Evolutionary conservation across 768 basidiomycete species (phyloP).

Genomic region (Tulasnella sp.): DNA sequence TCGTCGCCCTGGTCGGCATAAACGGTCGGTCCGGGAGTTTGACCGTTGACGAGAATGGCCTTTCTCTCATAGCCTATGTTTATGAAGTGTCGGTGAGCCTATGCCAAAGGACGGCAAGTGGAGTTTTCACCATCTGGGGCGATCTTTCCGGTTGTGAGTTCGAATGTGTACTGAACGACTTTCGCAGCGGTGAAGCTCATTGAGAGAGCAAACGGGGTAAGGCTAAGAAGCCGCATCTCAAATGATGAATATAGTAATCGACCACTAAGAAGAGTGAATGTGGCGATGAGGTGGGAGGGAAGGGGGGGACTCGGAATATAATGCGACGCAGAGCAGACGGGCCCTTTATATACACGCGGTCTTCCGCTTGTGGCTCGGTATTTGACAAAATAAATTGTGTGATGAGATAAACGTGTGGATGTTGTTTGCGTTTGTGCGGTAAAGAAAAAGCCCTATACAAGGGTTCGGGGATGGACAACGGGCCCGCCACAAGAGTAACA

Average conservation of each 20-base stretch:
- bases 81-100: no score
- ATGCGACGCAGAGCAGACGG: no score
- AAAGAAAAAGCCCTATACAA: neutral
- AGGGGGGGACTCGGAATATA: neutral
- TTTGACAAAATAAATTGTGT: neutral
- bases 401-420: neutral
- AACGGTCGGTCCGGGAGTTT: neutral
- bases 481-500: no score
- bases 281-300: neutral
- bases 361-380: neutral
- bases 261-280: neutral
- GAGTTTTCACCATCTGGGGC: constrained; percentile 2
- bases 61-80: neutral
- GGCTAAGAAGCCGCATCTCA: neutral
- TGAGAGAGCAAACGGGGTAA: neutral
- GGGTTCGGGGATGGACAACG: neutral
- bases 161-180: neutral
- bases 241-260: neutral
- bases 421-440: neutral
- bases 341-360: neutral
- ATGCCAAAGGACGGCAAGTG: neutral
- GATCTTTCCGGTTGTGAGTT: neutral
- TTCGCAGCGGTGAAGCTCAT: neutral
- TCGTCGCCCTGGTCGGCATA: neutral
- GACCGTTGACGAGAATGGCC: neutral